Base-by-base conservation (phyloP, 108 stramenopile genomes). In the Hondaea fermentalgiana region DNA sequence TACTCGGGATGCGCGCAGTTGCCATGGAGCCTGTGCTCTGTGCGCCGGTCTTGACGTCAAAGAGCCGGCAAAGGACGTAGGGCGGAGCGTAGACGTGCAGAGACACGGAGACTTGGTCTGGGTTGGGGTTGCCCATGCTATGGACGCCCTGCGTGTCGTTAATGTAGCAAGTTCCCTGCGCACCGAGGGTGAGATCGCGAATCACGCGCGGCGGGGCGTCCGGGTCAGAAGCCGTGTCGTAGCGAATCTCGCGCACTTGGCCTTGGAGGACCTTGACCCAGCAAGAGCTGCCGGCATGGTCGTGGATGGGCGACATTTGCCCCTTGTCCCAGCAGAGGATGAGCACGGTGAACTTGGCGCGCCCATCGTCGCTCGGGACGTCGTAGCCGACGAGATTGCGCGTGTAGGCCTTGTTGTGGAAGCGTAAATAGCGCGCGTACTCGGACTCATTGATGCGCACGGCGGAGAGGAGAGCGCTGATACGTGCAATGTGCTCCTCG, bases 331-430 rank as follows among this genome's bases (percentile, higher is more conserved):
- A 88, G 29, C 60, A 69, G 60, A 88, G 88, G 60, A 60, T 19
- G 58, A 88, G 88, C 44, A 59, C 60, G 5, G 60, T 60, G 51
- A 88, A 88, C 19, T 59, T 83, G n/a, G 76, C 49, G n/a, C 51
- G 45, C 44, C 76, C 51, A 16, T 53, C 76, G 51, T 83, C 76
- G 25, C 45, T 53, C 49, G 76, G 44, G 43, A 43, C 60, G 51
- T 88, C 88, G 49, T 64, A 60, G n/a, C 60, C 88, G 47, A 88
- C 60, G 51, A 88, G n/a, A 47, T 88, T 88, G 1, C 88, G 88
- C 23, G 88, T 88, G 60, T 88, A 88, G 8, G 43, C 49, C 8
- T 44, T 59, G 14, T 69, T 88, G 45, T 47, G 51, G 5, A 83
- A 83, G 49, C 76, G 76, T 17, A 53, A 17, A 23, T 83, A 83